phyloP scores from a whole-genome alignment of 2,329 filamentous ascomycete genomes.

The Trematosphaeria pertusa region DNA sequence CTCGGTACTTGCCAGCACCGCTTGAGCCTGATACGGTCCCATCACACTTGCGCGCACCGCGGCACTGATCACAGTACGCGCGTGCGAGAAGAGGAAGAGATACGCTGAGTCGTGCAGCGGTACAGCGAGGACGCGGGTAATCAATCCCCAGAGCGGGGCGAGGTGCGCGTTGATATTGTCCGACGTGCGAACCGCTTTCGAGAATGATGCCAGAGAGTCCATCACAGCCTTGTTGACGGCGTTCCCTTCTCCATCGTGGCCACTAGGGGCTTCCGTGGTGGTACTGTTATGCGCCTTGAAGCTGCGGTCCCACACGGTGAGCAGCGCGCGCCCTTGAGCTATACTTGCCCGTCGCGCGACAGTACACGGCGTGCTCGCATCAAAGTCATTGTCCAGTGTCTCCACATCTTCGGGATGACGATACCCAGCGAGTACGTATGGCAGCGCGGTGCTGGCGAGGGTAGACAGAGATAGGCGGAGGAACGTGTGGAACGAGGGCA shows the following conservation, averaged over 20 bases:
- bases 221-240: conserved; percentile 16
- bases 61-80: conserved; percentile 77
- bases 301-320: conserved; percentile 78
- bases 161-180: conserved; percentile 63
- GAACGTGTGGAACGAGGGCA: conserved; percentile 67
- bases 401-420: conserved; percentile 60
- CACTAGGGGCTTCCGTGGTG: background rate
- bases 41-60: conserved; percentile 79
- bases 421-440: conserved; percentile 75
- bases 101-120: conserved; percentile 70
- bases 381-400: conserved; percentile 74
- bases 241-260: background rate
- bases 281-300: conserved; percentile 53
- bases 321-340: conserved; percentile 76
- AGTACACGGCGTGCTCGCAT: conserved; percentile 79
- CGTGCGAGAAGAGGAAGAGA: conserved; percentile 77
- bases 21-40: conserved; percentile 81
- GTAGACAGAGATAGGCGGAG: conserved; percentile 74
- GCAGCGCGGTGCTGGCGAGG: conserved; percentile 74
- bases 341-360: conserved; percentile 78
- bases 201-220: conserved; percentile 37
- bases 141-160: conserved; percentile 72
- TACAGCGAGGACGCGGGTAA: conserved; percentile 69
- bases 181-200: conserved; percentile 35
- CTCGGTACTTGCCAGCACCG: conserved; percentile 67